Percentiles rank a stretch among this genome's conserved stretches.
Evolutionary conservation across 192 early-diverging fungal genomes (phyloP).

Genomic region (Coemansia umbellata): DNA sequence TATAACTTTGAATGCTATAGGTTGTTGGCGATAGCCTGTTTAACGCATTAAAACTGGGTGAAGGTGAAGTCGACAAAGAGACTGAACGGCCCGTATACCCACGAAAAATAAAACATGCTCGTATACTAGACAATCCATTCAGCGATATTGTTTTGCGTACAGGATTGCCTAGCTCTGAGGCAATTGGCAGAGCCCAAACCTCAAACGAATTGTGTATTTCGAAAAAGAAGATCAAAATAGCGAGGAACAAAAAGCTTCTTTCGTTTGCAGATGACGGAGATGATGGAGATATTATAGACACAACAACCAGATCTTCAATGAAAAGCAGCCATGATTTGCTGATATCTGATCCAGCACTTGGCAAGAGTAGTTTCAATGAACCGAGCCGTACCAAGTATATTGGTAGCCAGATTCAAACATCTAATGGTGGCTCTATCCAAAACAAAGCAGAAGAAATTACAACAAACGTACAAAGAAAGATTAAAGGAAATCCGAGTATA

Average conservation of each 20-base stretch:
- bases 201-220: slow-evolving; percentile 23
- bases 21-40: slow-evolving; percentile 88
- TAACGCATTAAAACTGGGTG: slow-evolving; percentile 84
- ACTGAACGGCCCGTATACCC: slow-evolving; percentile 76
- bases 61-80: slow-evolving; percentile 71
- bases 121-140: slow-evolving; percentile 85
- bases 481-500: too few relatives aligned
- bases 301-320: slow-evolving; percentile 37
- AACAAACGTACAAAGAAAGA: too few relatives aligned
- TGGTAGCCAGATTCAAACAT: not conserved
- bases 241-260: slow-evolving; percentile 57
- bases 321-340: slow-evolving; percentile 78
- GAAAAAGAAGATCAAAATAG: slow-evolving; percentile 31
- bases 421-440: too few relatives aligned
- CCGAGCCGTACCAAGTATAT: not conserved
- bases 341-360: slow-evolving; percentile 22
- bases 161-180: slow-evolving; percentile 5
- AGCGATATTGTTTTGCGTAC: slow-evolving; percentile 82
- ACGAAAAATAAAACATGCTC: slow-evolving; percentile 57
- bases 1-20: too few relatives aligned
- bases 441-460: too few relatives aligned
- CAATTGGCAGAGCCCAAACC: not conserved
- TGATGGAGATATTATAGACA: slow-evolving; percentile 39
- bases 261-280: slow-evolving; percentile 88
- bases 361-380: not conserved